A percentile compares a stretch with the other conserved stretches of the same genome.
Evolutionary conservation across 257 asterid species (phyloP).

Genomic region (Solanum raphanifolium): DNA sequence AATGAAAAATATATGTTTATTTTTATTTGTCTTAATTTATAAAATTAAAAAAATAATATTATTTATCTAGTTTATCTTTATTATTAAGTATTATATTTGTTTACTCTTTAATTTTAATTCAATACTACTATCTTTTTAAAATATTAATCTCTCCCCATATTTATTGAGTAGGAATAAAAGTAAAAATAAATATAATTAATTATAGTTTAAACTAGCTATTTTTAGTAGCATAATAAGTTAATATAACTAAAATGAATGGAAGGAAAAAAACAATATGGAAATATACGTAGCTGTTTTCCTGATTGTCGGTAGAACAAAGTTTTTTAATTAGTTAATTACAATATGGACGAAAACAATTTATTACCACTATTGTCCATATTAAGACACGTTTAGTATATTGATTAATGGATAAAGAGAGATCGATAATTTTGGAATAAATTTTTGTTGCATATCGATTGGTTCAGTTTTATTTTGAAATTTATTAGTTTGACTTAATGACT

Average conservation of each 20-base stretch:
- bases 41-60: no score
- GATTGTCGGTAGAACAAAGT: neutral
- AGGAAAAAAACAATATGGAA: neutral
- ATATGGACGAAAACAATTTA: neutral
- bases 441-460: no score
- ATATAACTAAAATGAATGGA: neutral
- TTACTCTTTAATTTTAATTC: neutral
- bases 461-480: no score
- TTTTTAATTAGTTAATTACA: neutral
- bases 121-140: neutral
- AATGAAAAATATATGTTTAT: no score
- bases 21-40: no score
- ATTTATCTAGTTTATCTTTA: no score
- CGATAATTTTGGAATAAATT: no score
- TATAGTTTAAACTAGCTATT: neutral
- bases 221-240: neutral
- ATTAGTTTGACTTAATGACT: no score
- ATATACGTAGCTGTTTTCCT: neutral
- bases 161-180: neutral
- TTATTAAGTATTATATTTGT: neutral
- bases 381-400: neutral
- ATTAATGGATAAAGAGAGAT: neutral
- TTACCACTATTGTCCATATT: neutral
- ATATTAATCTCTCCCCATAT: neutral
- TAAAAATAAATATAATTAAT: no score